Evolutionary conservation across 73 alveolate species (phyloP).

Genomic region (Tetrahymena elliotti): DNA sequence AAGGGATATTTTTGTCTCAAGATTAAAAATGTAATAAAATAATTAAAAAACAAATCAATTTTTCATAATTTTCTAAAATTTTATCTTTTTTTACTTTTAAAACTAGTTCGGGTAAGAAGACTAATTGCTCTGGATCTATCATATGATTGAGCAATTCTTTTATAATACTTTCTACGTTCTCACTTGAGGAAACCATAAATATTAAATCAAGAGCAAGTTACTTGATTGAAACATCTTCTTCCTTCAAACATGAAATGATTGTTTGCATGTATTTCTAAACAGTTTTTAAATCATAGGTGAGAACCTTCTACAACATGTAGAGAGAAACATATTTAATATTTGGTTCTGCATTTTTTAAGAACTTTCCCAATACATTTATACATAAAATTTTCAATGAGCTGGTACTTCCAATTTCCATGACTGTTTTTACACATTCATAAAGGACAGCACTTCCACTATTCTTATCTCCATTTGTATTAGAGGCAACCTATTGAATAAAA

Average conservation of each 20-base stretch:
- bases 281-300: slow-evolving; percentile 19
- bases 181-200: slow-evolving; percentile 13
- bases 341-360: slow-evolving; percentile 26
- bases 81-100: neutral
- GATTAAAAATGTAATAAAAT: too few species aligned
- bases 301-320: slow-evolving; percentile 20
- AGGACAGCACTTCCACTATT: slow-evolving; percentile 91
- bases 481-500: slow-evolving; percentile 74
- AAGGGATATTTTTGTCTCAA: neutral
- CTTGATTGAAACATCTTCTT: slow-evolving; percentile 35
- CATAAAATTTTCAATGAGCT: slow-evolving; percentile 83
- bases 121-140: neutral
- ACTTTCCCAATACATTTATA: slow-evolving; percentile 38
- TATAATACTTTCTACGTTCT: slow-evolving; percentile 14
- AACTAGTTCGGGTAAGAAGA: neutral
- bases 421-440: slow-evolving; percentile 97
- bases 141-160: slow-evolving; percentile 31
- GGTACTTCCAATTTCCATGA: slow-evolving; percentile 90
- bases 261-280: slow-evolving; percentile 32
- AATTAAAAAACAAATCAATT: too few species aligned
- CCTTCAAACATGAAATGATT: slow-evolving; percentile 27
- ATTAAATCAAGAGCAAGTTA: slow-evolving; percentile 28
- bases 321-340: slow-evolving; percentile 25
- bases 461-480: slow-evolving; percentile 83
- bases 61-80: too few species aligned